Evolutionary conservation across 495 filamentous ascomycete genomes (phyloP).

Genomic region (Bacidia rubella): DNA sequence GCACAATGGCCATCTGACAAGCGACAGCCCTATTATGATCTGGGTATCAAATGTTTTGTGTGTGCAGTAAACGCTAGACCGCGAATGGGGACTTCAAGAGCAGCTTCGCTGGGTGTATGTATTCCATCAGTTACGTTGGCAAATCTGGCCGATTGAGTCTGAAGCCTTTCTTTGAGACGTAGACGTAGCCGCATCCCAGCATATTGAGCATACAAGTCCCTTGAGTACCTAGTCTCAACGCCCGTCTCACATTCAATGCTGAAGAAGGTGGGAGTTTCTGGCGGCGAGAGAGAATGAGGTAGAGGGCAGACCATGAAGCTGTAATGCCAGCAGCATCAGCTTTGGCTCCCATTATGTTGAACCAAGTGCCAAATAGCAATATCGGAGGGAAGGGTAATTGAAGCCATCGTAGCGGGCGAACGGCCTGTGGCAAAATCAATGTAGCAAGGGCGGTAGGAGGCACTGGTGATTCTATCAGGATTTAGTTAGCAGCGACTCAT

Average conservation of each 20-base stretch:
- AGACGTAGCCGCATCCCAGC: slow-evolving; percentile 55
- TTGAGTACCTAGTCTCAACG: slow-evolving; percentile 58
- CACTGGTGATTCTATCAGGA: slow-evolving; percentile 55
- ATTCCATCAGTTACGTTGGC: too few species aligned
- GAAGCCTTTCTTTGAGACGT: slow-evolving; percentile 44
- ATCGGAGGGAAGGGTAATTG: slow-evolving; percentile 73
- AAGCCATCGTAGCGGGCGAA: slow-evolving; percentile 57
- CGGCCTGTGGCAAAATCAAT: slow-evolving; percentile 63
- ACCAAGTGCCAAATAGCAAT: slow-evolving; percentile 75
- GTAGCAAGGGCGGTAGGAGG: slow-evolving; percentile 68
- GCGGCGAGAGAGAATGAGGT: slow-evolving; percentile 61
- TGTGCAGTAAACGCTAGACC: too few species aligned
- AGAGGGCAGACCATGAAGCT: slow-evolving; percentile 77
- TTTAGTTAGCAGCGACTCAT: too few species aligned
- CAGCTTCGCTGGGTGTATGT: too few species aligned
- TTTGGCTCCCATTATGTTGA: slow-evolving; percentile 64
- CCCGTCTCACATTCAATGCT: slow-evolving; percentile 54
- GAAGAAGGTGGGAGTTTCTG: slow-evolving; percentile 44
- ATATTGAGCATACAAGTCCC: slow-evolving; percentile 57
- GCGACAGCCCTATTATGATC: too few species aligned
- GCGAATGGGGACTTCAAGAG: too few species aligned
- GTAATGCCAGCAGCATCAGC: slow-evolving; percentile 73
- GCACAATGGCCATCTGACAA: too few species aligned
- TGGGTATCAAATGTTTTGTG: too few species aligned
- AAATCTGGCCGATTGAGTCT: background rate